Evolutionary conservation across 1,284 basidiomycete genomes (phyloP).

Genomic region (Leccinum pallidistipes): DNA sequence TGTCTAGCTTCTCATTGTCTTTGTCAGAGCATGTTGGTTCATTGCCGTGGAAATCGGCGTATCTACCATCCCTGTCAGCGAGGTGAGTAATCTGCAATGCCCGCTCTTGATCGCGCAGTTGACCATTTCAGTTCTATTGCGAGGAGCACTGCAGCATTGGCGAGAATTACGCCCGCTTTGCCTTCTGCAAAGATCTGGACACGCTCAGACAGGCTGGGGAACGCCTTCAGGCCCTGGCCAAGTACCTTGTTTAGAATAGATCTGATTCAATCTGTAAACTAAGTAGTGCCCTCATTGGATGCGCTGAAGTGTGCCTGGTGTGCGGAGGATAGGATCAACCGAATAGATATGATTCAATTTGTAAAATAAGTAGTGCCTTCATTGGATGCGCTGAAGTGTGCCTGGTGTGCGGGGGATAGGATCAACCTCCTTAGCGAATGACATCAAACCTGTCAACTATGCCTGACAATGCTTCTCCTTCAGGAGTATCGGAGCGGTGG

Average conservation of each 20-base stretch:
- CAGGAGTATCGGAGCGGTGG: constrained; percentile 39
- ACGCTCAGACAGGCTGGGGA: constrained; percentile 79
- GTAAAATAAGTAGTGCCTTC: background rate
- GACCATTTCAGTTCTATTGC: constrained; percentile 75
- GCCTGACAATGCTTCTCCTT: constrained; percentile 62
- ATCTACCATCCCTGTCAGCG: constrained; percentile 91
- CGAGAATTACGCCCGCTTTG: constrained; percentile 84
- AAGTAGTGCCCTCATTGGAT: background rate
- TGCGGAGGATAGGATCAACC: no score
- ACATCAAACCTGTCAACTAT: constrained; percentile 59
- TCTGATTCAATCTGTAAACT: background rate
- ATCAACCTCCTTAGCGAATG: background rate
- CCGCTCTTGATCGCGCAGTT: background rate
- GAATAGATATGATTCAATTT: background rate
- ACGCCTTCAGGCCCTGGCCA: constrained; percentile 70
- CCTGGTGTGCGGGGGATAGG: background rate
- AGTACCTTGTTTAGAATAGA: constrained; percentile 50
- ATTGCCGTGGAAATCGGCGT: constrained; percentile 87
- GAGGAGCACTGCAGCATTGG: constrained; percentile 83
- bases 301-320: background rate
- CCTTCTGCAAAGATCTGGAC: constrained; percentile 91
- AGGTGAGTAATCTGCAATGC: constrained; percentile 51
- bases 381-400: background rate
- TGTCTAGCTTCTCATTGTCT: constrained; percentile 2
- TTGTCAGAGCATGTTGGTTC: constrained; percentile 81